Conservation (phyloP, 805 yeast species). For the Yamadazyma phyllophila region DNA sequence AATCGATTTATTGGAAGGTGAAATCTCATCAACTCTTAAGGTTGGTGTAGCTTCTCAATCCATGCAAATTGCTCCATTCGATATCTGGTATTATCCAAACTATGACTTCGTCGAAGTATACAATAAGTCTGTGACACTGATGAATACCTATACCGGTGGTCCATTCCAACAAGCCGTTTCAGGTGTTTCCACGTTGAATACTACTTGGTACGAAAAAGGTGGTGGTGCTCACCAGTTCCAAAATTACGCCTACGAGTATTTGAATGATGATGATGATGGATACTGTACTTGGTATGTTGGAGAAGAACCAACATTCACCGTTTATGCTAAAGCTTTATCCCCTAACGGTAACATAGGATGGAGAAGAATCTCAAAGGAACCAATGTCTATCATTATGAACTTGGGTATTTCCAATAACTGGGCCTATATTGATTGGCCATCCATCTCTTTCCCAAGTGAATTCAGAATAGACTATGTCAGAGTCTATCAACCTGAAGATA, state of each 20-base stretch:
- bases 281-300: conserved; percentile 89
- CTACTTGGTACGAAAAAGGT: conserved; percentile 77
- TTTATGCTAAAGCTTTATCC: conserved; percentile 70
- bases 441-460: conserved; percentile 71
- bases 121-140: conserved; percentile 65
- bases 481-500: conserved; percentile 79
- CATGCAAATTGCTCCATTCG: conserved; percentile 88
- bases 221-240: conserved; percentile 57
- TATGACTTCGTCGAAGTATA: conserved; percentile 73
- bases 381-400: conserved; percentile 86
- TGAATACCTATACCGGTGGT: conserved; percentile 91
- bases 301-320: conserved; percentile 68
- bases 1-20: conserved; percentile 89
- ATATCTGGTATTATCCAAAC: conserved; percentile 92
- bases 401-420: conserved; percentile 89
- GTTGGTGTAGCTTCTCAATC: conserved; percentile 88
- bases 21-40: conserved; percentile 50
- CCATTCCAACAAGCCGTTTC: conserved; percentile 93
- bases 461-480: conserved; percentile 84
- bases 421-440: conserved; percentile 92
- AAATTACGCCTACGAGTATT: conserved; percentile 72
- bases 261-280: conserved; percentile 60
- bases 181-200: conserved; percentile 73
- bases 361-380: conserved; percentile 83
- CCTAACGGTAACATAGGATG: conserved; percentile 90